These are phyloP conservation scores for Cytospora leucostoma DNA, from an alignment of 2,329 filamentous ascomycete species.

Conservation along the genomic window DNA sequence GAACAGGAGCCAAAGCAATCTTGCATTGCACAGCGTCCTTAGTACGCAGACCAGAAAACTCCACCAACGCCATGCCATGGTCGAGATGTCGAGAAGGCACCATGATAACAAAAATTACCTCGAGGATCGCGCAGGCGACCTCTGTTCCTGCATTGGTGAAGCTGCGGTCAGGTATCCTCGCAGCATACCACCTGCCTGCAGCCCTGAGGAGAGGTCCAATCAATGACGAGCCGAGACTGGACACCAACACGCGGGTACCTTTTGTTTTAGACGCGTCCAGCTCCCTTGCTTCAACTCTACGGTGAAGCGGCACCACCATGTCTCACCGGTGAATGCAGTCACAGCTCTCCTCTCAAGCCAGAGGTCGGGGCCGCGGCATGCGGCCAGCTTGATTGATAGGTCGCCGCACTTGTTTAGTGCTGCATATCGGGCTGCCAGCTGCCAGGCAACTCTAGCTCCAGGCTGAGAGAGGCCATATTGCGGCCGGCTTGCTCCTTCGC, in stretches of 20 bases:
- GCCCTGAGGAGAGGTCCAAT: constrained; percentile 6
- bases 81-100: background rate
- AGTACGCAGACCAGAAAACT: background rate
- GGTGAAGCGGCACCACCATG: constrained; percentile 8
- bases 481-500: constrained; percentile 15
- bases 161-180: constrained; percentile 10
- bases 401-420: constrained; percentile 3
- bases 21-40: background rate
- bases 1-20: background rate
- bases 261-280: constrained; percentile 10
- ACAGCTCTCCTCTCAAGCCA: constrained; percentile 10
- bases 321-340: background rate
- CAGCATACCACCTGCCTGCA: constrained; percentile 20
- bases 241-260: constrained; percentile 5
- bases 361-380: constrained; percentile 6
- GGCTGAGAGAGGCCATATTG: background rate
- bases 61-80: background rate
- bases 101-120: background rate
- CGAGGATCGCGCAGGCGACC: background rate
- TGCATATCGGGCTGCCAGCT: constrained; percentile 10
- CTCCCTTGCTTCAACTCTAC: constrained; percentile 4
- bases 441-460: background rate
- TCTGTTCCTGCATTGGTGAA: background rate
- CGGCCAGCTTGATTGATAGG: constrained; percentile 11
- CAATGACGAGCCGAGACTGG: constrained; percentile 19